These are phyloP conservation scores for Tilletia walkeri DNA, from an alignment of 1,284 basidiomycete species.

Conservation along the genomic window DNA sequence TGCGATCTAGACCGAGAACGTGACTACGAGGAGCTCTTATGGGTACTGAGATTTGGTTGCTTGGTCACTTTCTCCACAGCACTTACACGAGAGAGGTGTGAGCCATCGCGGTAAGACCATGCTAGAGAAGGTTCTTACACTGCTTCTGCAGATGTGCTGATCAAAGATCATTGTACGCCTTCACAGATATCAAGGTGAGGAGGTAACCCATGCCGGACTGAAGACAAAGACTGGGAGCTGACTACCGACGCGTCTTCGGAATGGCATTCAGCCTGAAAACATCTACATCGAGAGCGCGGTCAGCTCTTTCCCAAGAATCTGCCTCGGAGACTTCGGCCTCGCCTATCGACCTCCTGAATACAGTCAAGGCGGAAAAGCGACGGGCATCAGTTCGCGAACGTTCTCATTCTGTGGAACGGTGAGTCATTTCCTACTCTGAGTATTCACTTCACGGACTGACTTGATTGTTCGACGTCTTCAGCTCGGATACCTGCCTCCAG, in stretches of 20 bases:
- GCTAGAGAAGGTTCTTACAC: too few species aligned
- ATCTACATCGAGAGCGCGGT: constrained; percentile 10
- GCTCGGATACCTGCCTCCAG: constrained; percentile 12
- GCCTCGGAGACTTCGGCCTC: constrained; percentile 13
- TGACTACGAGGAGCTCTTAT: neutral
- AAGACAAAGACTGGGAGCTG: too few species aligned
- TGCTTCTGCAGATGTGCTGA: too few species aligned
- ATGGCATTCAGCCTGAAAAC: neutral
- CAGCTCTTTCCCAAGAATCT: constrained; percentile 10
- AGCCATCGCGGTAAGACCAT: neutral
- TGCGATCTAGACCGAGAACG: neutral
- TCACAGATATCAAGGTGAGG: constrained; percentile 12
- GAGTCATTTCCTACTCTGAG: neutral
- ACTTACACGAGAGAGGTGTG: neutral
- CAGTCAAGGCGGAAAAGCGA: neutral
- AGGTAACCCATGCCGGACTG: neutral
- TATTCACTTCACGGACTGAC: neutral
- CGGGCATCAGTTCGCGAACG: neutral
- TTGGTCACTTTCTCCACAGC: neutral
- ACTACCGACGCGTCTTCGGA: neutral
- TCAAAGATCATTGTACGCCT: neutral
- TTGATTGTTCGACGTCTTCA: neutral
- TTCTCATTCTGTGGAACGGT: constrained; percentile 12
- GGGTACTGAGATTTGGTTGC: neutral
- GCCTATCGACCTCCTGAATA: neutral